A percentile compares a stretch with the other conserved stretches of the same genome.
These are phyloP conservation scores for Beauveria sp. DNA, from an alignment of 2,329 filamentous ascomycete genomes.

Conservation along the genomic window DNA sequence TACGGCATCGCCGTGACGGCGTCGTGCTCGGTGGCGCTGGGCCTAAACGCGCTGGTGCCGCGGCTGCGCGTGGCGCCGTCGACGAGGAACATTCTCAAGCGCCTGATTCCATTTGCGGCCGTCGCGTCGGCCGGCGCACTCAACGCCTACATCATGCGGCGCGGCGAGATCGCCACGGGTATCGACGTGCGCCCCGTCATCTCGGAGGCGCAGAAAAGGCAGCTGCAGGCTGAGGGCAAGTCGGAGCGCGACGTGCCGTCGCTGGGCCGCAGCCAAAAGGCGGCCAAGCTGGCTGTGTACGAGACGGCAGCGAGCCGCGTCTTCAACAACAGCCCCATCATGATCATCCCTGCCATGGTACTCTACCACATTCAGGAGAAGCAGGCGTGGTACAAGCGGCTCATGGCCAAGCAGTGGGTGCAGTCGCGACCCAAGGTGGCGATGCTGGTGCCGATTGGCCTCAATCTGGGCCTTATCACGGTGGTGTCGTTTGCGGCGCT, in stretches of 20 bases:
- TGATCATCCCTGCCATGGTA: constrained; percentile 86
- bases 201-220: constrained; percentile 58
- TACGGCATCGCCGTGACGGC: constrained; percentile 89
- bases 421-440: constrained; percentile 62
- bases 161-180: constrained; percentile 85
- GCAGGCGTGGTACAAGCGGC: constrained; percentile 30
- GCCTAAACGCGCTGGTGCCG: constrained; percentile 83
- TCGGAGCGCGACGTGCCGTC: constrained; percentile 59
- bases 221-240: constrained; percentile 47
- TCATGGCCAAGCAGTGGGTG: constrained; percentile 65
- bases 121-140: constrained; percentile 85
- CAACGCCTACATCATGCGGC: constrained; percentile 96
- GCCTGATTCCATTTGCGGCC: constrained; percentile 93
- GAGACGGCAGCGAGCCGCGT: constrained; percentile 91
- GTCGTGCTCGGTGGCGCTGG: constrained; percentile 87
- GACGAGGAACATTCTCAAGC: constrained; percentile 66
- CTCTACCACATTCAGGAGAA: constrained; percentile 69
- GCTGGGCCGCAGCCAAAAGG: constrained; percentile 80
- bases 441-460: constrained; percentile 51
- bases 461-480: constrained; percentile 84
- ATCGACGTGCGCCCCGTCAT: constrained; percentile 88
- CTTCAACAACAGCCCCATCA: constrained; percentile 90
- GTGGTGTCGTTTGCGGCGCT: constrained; percentile 81
- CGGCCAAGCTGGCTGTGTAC: constrained; percentile 79
- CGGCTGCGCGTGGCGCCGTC: constrained; percentile 72